Evolutionary conservation across 768 basidiomycete genomes (phyloP), one percentile per base, ranked within the genome.

Genomic region (Omphalotus guepiniiformis): DNA sequence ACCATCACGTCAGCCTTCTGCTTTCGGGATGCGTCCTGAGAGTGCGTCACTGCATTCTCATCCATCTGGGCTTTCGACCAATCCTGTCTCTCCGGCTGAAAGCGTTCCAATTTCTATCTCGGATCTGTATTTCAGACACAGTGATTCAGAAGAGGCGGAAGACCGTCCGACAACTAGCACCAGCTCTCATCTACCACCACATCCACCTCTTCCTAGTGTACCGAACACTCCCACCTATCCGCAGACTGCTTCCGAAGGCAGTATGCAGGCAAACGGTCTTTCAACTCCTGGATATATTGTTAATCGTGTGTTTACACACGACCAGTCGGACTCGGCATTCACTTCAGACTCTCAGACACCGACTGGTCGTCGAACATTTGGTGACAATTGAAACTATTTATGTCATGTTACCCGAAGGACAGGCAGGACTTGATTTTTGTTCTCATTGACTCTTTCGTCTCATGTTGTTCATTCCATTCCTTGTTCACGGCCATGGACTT

Each of bases 101-200:
- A 82, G 79, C 48, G 64, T 80, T 29, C 76, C 78, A 1, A 66
- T 77, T 48, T 76, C 78, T 13, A 70, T 77, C n/a, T 75, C 76
- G 2, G 78, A 80, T 9, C 63, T 78, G 26, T 66, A 74, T 40
- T 78, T 78, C 59, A 66, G 74, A 29, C 68, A 73, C 36, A 76
- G 66, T 50, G 64, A 64, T 23, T 47, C 46, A 15, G 46, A 47
- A 13, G 37, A 47, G 9, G 64, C 64, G 3, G 68, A 70, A 1
- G 64, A 63, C 15, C 52, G 41, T 18, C 30, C 25, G n/a, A 22
- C 39, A 27, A 11, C 19, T 16, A 42, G 34, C 7, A 4, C 41
- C 16, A 22, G 38, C 42, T 40, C 48, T 21, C 35, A 40, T 6
- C 47, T 52, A 36, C 51, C 51, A 12, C 51, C 38, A 28, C 51